Evolutionary conservation across 306 rosid species (phyloP).

Genomic region (Vigna nakashimae): DNA sequence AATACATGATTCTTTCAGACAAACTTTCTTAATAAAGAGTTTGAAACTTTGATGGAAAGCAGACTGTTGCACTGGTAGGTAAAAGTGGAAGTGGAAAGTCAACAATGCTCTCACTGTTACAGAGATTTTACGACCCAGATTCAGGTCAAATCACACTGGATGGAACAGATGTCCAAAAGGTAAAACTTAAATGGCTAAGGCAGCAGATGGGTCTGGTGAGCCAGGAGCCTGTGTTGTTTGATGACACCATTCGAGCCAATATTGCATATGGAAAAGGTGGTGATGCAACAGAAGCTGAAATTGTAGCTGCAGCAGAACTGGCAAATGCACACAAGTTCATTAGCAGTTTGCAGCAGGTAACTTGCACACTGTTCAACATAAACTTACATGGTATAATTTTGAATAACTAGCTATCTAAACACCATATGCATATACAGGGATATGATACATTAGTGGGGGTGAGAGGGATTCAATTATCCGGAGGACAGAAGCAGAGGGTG

Average conservation of each 20-base stretch:
- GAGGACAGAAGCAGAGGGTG: conserved; percentile 75
- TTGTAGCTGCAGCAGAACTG: conserved; percentile 63
- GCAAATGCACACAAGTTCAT: conserved; percentile 76
- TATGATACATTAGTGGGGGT: conserved; percentile 66
- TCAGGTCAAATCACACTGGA: conserved; percentile 70
- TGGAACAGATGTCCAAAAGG: conserved; percentile 56
- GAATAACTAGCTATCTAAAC: not conserved
- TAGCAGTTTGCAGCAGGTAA: conserved; percentile 69
- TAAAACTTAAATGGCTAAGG: conserved; percentile 68
- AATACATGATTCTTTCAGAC: not conserved
- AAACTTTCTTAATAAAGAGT: not conserved
- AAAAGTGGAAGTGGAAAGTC: conserved; percentile 87
- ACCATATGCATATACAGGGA: conserved; percentile 56
- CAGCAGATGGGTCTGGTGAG: conserved; percentile 77
- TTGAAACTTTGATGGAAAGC: conserved; percentile 9
- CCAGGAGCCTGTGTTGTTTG: conserved; percentile 70
- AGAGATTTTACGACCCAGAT: conserved; percentile 74
- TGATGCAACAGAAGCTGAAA: conserved; percentile 67
- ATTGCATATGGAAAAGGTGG: conserved; percentile 77
- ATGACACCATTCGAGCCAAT: conserved; percentile 65
- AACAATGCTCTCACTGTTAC: conserved; percentile 61
- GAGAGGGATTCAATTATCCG: conserved; percentile 65
- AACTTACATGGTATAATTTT: not conserved
- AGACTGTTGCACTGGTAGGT: conserved; percentile 77
- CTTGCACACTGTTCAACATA: not conserved